Evolutionary conservation across 2,329 filamentous ascomycete genomes (phyloP), one percentile per base, ranked within the genome.

Genomic region (Pseudogymnoascus sp.): DNA sequence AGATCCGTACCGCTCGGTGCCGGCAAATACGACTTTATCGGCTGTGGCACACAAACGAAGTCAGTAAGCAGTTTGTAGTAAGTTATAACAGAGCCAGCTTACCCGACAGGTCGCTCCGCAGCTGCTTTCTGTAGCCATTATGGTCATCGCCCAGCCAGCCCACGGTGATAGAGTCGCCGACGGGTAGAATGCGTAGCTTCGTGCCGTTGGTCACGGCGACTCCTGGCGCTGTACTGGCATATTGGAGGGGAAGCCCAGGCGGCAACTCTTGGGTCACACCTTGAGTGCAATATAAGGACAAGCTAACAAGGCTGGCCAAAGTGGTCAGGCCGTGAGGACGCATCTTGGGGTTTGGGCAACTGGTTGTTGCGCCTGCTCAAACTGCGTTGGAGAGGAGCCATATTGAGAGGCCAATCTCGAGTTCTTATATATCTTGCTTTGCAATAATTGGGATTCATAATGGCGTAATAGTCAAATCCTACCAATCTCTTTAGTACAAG

Each of bases 111-210:
- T 66, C 38, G 18, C 66, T 62, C 31, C 68, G 62, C 1, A 77
- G 69, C 16, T 68, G 59, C 2, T 66, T 63, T 28, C 77, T 74
- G 63, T 78, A 79, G 5, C 76, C 76, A 65, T 78, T 78, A 1
- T 72, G 72, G 43, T 69, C 69, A 7, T 36, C 65, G 34, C 42
- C 65, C 53, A 62, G 65, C 37, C 70, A 76, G 2, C 77, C 77
- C 14, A 63, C 66, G 0, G 75, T 77, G 46, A 77, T 76, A 2
- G 74, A 76, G 14, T 76, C 74, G 1, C 75, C 75, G 3, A 77
- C 70, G 1, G 75, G 73, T 2, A 72, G 63, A 18, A 73, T 69
- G 5, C 72, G 63, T 16, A 70, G 66, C 66, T 60, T 40, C 3
- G 42, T 46, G 21, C 18, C 18, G 21, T 14, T 46, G 1, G 11